Conservation (phyloP, 768 basidiomycete species). For the Megacollybia marginata region DNA sequence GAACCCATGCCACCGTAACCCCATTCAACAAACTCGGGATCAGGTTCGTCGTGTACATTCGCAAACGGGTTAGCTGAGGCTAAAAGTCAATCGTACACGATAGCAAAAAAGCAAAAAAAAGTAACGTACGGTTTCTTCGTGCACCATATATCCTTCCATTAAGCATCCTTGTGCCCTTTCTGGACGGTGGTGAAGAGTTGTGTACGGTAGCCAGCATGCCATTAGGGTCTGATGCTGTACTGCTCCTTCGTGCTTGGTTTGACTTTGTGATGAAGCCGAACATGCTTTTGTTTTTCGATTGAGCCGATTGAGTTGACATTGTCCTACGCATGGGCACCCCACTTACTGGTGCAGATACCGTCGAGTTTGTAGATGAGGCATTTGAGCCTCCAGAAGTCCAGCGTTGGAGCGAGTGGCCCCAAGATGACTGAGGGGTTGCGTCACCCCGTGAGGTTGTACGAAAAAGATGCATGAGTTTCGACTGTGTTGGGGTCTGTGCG, state of each 20-base stretch:
- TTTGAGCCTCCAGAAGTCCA: conserved; percentile 11
- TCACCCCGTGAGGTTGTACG: conserved; percentile 8
- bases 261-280: not conserved
- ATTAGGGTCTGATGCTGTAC: not conserved
- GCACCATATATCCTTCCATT: conserved; percentile 83
- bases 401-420: conserved; percentile 11
- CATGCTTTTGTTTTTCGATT: conserved; percentile 4
- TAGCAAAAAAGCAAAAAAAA: not conserved
- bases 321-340: conserved; percentile 9
- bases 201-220: conserved; percentile 8
- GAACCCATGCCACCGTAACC: conserved; percentile 84
- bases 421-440: not conserved
- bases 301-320: conserved; percentile 8
- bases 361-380: not conserved
- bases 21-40: conserved; percentile 90
- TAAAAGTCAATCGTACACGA: not conserved
- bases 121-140: conserved; percentile 17
- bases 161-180: conserved; percentile 58
- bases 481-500: no score
- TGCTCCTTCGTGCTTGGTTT: not conserved
- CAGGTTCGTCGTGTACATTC: conserved; percentile 48
- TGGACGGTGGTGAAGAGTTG: conserved; percentile 12
- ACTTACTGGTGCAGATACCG: not conserved
- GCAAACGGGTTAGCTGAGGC: conserved; percentile 47
- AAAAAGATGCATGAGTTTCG: conserved; percentile 21